phyloP scores from a whole-genome alignment of 1,139 yeast genomes.

The Pneumocystis wakefieldiae region DNA sequence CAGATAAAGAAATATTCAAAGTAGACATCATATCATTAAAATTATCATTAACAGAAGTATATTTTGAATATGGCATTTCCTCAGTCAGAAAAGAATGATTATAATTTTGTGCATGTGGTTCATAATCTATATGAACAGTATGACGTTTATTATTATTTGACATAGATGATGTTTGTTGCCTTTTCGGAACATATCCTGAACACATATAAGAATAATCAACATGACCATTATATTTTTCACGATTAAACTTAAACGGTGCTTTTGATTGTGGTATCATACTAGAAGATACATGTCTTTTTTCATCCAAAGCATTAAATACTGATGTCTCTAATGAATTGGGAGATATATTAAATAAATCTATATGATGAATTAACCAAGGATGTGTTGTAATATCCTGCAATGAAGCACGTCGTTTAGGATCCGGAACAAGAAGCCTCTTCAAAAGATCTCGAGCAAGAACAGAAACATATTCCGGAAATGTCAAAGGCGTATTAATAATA shows the following conservation, averaged over 20 bases:
- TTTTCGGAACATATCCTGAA: background rate
- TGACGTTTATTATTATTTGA: slow-evolving; percentile 11
- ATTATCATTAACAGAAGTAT: background rate
- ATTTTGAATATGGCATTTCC: slow-evolving; percentile 8
- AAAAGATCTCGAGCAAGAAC: slow-evolving; percentile 85
- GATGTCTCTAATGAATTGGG: slow-evolving; percentile 85
- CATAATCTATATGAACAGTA: slow-evolving; percentile 15
- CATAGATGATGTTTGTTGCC: background rate
- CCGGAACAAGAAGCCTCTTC: slow-evolving; percentile 69
- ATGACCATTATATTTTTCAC: background rate
- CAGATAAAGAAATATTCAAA: background rate
- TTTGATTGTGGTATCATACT: background rate
- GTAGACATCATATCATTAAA: background rate
- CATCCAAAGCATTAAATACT: slow-evolving; percentile 6
- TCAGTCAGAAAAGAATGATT: background rate
- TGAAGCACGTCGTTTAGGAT: slow-evolving; percentile 64
- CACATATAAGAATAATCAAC: background rate
- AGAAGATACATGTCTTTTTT: background rate
- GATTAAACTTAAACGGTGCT: background rate
- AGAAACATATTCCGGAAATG: slow-evolving; percentile 86
- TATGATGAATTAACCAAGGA: slow-evolving; percentile 75
- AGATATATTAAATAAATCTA: slow-evolving; percentile 46
- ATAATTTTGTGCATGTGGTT: slow-evolving; percentile 1
- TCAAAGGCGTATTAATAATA: slow-evolving; percentile 77
- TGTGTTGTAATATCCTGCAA: slow-evolving; percentile 62